Percentiles rank a stretch among this genome's conserved stretches.
These are phyloP conservation scores for Paraphaeosphaeria sporulosa DNA, from an alignment of 2,329 filamentous ascomycete species.

Conservation along the genomic window DNA sequence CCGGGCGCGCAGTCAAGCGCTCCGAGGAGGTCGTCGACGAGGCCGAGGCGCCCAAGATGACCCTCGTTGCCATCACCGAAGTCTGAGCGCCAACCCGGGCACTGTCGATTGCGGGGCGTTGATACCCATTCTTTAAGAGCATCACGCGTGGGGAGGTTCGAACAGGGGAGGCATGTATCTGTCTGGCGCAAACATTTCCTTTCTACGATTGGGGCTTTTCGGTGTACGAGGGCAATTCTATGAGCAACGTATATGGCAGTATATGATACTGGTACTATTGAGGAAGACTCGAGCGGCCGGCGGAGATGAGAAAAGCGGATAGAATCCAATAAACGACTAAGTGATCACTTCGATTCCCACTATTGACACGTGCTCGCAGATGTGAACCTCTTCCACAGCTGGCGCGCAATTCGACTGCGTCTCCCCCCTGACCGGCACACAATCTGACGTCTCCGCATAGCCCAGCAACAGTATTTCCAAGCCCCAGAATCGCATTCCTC, in stretches of 20 bases:
- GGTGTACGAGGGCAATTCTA: constrained; percentile 7
- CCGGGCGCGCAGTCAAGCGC: constrained; percentile 32
- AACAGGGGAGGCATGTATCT: constrained; percentile 1
- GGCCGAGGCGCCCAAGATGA: constrained; percentile 46
- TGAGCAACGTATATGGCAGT: constrained; percentile 6
- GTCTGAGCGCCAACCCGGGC: constrained; percentile 29
- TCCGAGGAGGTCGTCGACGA: constrained; percentile 43
- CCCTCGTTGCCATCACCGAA: constrained; percentile 50
- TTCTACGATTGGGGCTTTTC: constrained; percentile 12
- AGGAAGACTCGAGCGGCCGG: not conserved
- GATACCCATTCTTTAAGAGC: constrained; percentile 15
- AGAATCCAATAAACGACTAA: constrained; percentile 20
- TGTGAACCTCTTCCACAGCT: not conserved
- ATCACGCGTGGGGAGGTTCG: constrained; percentile 14
- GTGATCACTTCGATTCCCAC: constrained; percentile 13
- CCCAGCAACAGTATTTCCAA: not conserved
- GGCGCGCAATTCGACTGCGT: not conserved
- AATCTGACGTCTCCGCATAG: not conserved
- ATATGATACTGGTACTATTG: constrained; percentile 8
- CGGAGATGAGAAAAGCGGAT: constrained; percentile 11
- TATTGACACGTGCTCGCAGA: constrained; percentile 6
- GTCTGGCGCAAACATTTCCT: constrained; percentile 9
- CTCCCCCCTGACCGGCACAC: not conserved
- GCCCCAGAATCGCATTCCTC: too few relatives aligned
- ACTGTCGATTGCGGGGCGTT: constrained; percentile 12